Evolutionary conservation across 345 rosid genomes (phyloP), one percentile per base, ranked within the genome.

Genomic region (Linum usitatissimum): DNA sequence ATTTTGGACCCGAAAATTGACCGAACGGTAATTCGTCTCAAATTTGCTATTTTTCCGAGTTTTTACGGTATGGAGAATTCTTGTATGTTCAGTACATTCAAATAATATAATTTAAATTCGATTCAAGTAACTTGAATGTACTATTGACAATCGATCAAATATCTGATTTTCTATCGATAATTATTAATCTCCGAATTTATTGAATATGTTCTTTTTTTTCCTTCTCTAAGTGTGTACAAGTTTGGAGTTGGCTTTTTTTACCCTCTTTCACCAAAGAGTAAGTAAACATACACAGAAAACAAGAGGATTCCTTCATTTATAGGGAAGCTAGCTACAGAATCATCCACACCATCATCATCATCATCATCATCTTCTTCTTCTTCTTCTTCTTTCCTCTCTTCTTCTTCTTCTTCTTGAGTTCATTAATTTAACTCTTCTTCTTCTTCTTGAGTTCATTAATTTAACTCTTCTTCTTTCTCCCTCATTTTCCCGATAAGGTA

Each of bases 401-500:
- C 66, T 5, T 38, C 54, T 14, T 20, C 64, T 55, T 57, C 54
- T 49, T 55, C 57, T 42, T 23, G 28, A 23, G 28, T 23, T 23
- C 28, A 23, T 23, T 23, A 23, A 23, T 23, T 23, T 23, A 23
- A 23, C 28, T 23, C 28, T 23, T 23, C 28, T 23, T 59, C 48
- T 56, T 57, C 54, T 49, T 55, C 57, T 42, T 23, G 28, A 23
- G 28, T 23, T 23, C 28, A 23, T 23, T 23, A 23, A 23, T 23
- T 23, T 23, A 23, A 23, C 28, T 23, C 28, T 23, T 23, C 28
- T 23, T 23, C 28, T 23, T 23, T 64, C 59, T 63, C 60, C 63
- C 59, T 40, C 59, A 31, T 55, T 66, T 21, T 70, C 61, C 71
- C 77, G 64, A 64, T 61, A 60, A 76, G 79, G 79, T 72, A 74